These are phyloP conservation scores for Clonostachys rhizophaga DNA, from an alignment of 2,329 filamentous ascomycete species.

Conservation along the genomic window DNA sequence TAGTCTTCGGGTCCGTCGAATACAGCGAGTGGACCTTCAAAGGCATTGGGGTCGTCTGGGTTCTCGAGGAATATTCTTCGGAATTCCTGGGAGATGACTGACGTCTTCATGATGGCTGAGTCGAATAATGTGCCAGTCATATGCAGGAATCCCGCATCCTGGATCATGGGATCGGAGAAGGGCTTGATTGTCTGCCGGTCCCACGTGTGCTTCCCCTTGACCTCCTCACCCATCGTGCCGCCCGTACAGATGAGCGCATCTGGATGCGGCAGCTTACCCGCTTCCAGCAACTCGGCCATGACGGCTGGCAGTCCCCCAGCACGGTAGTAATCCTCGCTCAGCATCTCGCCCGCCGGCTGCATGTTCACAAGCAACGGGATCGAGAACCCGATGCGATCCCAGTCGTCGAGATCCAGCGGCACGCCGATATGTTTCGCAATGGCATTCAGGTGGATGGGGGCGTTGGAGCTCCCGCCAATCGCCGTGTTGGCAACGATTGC, in stretches of 20 bases:
- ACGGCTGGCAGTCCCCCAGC: constrained; percentile 48
- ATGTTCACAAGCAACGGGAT: constrained; percentile 49
- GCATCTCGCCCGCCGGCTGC: constrained; percentile 46
- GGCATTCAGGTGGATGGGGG: constrained; percentile 49
- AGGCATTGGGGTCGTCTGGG: constrained; percentile 38
- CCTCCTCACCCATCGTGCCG: constrained; percentile 34
- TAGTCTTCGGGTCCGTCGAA: constrained; percentile 48
- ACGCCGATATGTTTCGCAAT: constrained; percentile 50
- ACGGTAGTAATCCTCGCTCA: constrained; percentile 49
- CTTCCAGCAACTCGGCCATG: constrained; percentile 45
- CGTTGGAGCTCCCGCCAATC: constrained; percentile 52
- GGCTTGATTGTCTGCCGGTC: constrained; percentile 39
- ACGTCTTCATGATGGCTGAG: constrained; percentile 49
- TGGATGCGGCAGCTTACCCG: constrained; percentile 37
- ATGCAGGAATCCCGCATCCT: constrained; percentile 45
- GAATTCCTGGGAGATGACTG: constrained; percentile 40
- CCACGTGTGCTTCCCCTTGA: constrained; percentile 38
- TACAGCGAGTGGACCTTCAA: constrained; percentile 38
- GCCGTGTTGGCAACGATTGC: constrained; percentile 49
- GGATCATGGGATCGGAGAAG: constrained; percentile 37
- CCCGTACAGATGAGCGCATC: constrained; percentile 40
- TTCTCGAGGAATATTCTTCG: constrained; percentile 36
- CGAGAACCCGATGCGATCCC: constrained; percentile 43
- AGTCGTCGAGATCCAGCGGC: constrained; percentile 43
- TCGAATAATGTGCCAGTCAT: constrained; percentile 41